Conservation (phyloP, 2,329 filamentous ascomycete genomes). For the Xylaria sp. region DNA sequence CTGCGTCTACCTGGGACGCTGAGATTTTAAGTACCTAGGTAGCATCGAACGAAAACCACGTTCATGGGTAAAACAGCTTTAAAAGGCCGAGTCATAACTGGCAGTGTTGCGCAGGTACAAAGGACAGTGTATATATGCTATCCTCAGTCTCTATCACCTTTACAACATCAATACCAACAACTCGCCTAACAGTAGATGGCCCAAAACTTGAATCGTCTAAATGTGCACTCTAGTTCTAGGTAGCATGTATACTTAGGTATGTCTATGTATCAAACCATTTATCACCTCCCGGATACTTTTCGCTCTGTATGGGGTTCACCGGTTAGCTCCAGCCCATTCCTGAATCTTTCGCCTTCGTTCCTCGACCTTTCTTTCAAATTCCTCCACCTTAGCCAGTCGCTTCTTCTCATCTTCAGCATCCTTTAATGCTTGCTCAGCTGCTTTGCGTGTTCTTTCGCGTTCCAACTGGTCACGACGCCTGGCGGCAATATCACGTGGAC, state of each 20-base stretch:
- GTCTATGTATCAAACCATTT: conserved; percentile 17
- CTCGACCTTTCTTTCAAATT: conserved; percentile 68
- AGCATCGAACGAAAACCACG: neutral
- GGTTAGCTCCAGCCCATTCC: conserved; percentile 56
- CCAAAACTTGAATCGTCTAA: conserved; percentile 9
- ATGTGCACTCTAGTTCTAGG: conserved; percentile 27
- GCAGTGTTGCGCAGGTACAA: no score
- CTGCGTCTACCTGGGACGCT: neutral
- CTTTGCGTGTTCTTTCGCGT: conserved; percentile 76
- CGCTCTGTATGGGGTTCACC: neutral
- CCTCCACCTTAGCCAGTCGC: conserved; percentile 65
- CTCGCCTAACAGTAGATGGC: neutral
- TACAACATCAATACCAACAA: neutral
- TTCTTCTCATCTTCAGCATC: conserved; percentile 64
- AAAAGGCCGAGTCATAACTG: neutral
- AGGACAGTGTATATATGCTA: no score
- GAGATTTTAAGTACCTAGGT: neutral
- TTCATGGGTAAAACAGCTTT: neutral
- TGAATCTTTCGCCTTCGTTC: conserved; percentile 61
- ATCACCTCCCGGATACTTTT: neutral
- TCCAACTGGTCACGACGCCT: conserved; percentile 87
- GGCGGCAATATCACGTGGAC: conserved; percentile 91
- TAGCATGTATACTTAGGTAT: conserved; percentile 19
- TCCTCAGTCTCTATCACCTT: no score
- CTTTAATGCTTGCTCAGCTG: conserved; percentile 63